Percentiles rank a stretch among this genome's conserved stretches.
Conservation (phyloP, 1,139 yeast genomes). For the Kluyveromyces sp. region DNA sequence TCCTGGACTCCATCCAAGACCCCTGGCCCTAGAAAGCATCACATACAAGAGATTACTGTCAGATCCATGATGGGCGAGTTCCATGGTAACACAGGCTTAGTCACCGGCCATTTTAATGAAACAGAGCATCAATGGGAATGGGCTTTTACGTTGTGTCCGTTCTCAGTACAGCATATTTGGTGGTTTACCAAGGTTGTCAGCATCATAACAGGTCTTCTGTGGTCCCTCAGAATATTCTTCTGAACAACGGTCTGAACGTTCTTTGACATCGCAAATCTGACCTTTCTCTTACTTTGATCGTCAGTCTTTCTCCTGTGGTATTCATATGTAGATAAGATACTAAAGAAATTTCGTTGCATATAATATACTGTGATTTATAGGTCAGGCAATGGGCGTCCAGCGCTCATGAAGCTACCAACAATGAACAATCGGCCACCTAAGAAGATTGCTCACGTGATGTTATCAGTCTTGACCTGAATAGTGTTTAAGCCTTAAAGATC, state of each 20-base stretch:
- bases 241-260: too few relatives aligned
- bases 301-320: background rate
- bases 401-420: too few relatives aligned
- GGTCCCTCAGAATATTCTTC: conserved; percentile 19
- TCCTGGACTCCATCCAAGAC: conserved; percentile 54
- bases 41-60: conserved; percentile 74
- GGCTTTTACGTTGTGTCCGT: conserved; percentile 66
- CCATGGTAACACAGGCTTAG: conserved; percentile 80
- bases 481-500: too few relatives aligned
- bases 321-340: too few relatives aligned
- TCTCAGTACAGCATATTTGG: conserved; percentile 89
- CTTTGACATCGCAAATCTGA: too few relatives aligned
- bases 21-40: conserved; percentile 28
- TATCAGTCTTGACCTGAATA: too few relatives aligned
- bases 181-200: conserved; percentile 72
- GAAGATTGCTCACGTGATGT: background rate
- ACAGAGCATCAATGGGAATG: conserved; percentile 50
- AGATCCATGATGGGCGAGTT: conserved; percentile 95
- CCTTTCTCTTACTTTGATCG: too few relatives aligned
- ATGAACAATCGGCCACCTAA: too few relatives aligned
- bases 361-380: too few relatives aligned
- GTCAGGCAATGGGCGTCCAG: too few relatives aligned
- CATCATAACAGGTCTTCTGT: conserved; percentile 35
- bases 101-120: conserved; percentile 58
- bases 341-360: too few relatives aligned